Conservation (phyloP, 495 filamentous ascomycete genomes). For the Rhypophila decipiens region DNA sequence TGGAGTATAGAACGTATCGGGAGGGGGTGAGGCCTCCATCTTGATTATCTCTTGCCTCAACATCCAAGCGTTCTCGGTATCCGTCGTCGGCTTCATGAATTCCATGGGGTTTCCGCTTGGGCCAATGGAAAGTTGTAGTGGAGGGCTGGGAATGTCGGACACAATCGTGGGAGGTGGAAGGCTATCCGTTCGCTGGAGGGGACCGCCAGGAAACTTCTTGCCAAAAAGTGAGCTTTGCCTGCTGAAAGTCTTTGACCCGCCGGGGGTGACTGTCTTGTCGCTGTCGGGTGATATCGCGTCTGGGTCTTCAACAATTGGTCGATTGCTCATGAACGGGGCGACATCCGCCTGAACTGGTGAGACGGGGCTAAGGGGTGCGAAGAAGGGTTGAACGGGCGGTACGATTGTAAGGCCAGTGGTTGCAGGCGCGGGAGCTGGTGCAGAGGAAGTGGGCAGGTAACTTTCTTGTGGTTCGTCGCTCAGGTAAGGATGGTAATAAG, state of each 20-base stretch:
- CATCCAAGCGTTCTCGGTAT: slow-evolving; percentile 28
- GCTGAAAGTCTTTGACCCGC: slow-evolving; percentile 5
- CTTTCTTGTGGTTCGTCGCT: slow-evolving; percentile 5
- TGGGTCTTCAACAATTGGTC: slow-evolving; percentile 9
- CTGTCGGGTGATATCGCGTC: slow-evolving; percentile 15
- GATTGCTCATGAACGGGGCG: slow-evolving; percentile 2
- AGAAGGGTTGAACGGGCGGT: slow-evolving; percentile 4
- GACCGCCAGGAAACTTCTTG: slow-evolving; percentile 7
- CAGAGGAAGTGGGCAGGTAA: slow-evolving; percentile 7
- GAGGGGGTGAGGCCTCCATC: slow-evolving; percentile 33
- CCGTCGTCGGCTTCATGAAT: slow-evolving; percentile 39
- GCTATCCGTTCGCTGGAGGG: slow-evolving; percentile 23
- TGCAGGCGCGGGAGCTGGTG: background rate
- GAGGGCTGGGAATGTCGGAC: slow-evolving; percentile 20
- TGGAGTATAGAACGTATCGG: slow-evolving; percentile 5
- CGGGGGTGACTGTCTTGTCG: slow-evolving; percentile 15
- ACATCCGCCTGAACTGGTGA: slow-evolving; percentile 9
- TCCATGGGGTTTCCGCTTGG: slow-evolving; percentile 36
- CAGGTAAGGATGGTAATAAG: slow-evolving; percentile 23
- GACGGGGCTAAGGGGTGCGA: slow-evolving; percentile 8
- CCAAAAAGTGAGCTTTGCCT: slow-evolving; percentile 12
- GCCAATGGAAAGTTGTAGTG: slow-evolving; percentile 9
- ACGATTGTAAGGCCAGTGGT: background rate
- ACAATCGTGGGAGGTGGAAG: slow-evolving; percentile 24
- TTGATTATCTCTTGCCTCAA: slow-evolving; percentile 34